phyloP scores from a whole-genome alignment of 163 green algal genomes.

The Scenedesmus sp. region DNA sequence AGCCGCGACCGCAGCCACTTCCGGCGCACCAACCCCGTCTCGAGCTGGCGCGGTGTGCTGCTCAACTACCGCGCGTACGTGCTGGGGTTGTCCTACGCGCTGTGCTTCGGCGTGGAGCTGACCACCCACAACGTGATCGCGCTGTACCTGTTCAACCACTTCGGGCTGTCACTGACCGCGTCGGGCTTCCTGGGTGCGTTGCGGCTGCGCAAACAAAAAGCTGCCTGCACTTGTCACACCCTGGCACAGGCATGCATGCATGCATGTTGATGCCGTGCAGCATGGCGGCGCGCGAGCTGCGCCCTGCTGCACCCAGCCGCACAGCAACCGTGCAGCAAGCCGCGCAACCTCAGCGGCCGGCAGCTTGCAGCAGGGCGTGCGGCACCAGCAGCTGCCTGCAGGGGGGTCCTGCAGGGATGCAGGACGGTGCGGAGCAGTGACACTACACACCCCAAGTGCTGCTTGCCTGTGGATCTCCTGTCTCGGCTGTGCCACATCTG shows the following conservation, averaged over 20 bases:
- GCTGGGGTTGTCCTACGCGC: conserved; percentile 76
- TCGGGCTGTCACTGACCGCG: conserved; percentile 71
- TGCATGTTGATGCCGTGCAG: background rate
- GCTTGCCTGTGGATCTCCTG: too few species aligned
- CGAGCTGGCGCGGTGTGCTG: conserved; percentile 34
- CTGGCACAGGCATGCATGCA: background rate
- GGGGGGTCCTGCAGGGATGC: too few species aligned
- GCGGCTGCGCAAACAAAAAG: background rate
- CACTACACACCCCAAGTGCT: too few species aligned
- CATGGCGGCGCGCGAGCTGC: background rate
- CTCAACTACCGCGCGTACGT: conserved; percentile 79
- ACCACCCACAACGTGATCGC: conserved; percentile 93
- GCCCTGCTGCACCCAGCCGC: background rate
- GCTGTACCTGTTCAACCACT: conserved; percentile 88
- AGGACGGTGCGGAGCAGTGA: too few species aligned
- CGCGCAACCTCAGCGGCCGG: too few species aligned
- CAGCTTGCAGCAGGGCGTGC: background rate
- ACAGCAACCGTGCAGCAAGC: background rate
- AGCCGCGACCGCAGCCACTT: background rate
- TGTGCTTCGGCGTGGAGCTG: conserved; percentile 92
- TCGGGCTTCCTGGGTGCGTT: conserved; percentile 57
- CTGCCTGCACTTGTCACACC: background rate
- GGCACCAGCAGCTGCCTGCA: background rate
- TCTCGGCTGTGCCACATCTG: background rate
- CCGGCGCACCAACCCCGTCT: background rate